Conservation (phyloP, 2,329 filamentous ascomycete species). For the Clarireedia hainanense region DNA sequence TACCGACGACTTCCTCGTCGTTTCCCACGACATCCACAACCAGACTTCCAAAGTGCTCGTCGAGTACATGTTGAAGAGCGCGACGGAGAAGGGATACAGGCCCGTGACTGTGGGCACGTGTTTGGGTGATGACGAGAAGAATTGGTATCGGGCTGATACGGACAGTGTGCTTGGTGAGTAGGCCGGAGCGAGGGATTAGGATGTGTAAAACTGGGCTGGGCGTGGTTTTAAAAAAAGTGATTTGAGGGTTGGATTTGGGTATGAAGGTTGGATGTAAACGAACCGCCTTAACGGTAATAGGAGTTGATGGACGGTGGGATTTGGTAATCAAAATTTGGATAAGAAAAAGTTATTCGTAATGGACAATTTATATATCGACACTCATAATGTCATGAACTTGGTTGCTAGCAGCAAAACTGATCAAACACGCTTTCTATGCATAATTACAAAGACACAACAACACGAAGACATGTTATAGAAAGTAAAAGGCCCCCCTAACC, state of each 20-base stretch:
- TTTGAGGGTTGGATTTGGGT: no score
- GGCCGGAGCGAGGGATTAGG: background rate
- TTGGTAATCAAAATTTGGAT: no score
- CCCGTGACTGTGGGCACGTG: constrained; percentile 39
- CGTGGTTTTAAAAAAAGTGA: no score
- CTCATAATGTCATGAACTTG: no score
- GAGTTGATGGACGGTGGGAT: no score
- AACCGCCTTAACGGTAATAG: no score
- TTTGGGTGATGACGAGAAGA: constrained; percentile 31
- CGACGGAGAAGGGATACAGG: constrained; percentile 29
- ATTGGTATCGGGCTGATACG: constrained; percentile 34
- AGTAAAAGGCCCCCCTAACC: background rate
- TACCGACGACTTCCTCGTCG: constrained; percentile 32
- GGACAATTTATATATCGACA: no score
- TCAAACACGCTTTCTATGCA: background rate
- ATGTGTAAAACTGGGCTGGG: background rate
- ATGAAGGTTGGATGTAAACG: no score
- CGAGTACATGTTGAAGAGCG: constrained; percentile 22
- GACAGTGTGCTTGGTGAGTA: background rate
- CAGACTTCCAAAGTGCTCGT: constrained; percentile 26
- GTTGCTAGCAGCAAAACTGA: background rate
- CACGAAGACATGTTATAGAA: background rate
- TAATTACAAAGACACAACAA: background rate
- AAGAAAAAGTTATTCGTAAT: no score
- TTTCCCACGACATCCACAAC: constrained; percentile 33